Evolutionary conservation across 495 filamentous ascomycete species (phyloP), one percentile per base, ranked within the genome.

Genomic region (Entonaema liquescens): DNA sequence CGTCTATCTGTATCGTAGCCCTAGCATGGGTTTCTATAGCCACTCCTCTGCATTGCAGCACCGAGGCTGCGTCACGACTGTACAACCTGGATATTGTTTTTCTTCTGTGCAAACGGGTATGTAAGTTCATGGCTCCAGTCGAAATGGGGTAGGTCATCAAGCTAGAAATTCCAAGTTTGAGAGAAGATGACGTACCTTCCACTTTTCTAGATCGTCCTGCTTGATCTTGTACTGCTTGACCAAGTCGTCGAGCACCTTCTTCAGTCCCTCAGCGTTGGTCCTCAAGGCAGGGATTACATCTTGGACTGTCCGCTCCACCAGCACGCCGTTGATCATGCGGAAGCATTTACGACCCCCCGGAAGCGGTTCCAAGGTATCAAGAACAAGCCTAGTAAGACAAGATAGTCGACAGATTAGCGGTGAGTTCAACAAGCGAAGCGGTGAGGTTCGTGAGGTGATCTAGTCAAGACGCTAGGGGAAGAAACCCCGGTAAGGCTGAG

Each of bases 61-160:
- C 49, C 33, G 54, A 59, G 29, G 36, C 58, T 55, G 35, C 65
- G 55, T 80, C 78, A 82, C 83, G 83, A 91, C 79, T 95, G 92
- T 59, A 99, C 94, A 66, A 99, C 93, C 79, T 98, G 95, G 62
- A 99, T 88, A 76, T 98, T 97, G 83, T 99, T 97, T 89, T 98
- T 98, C 79, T 97, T 97, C 95, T 98, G 58, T 55, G 77, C 75
- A 75, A 8, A 60, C 29, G 58, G 72, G 5, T 55, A 31, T 58
- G 58, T 70, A 79, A 79, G 67, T 64, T 31, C 44, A 68, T 38
- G 40, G 52, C 52, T 54, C 53, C 44, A 44, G 61, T 73, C 49
- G 40, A 70, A 26, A 40, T 25, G 25, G 54, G 59, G 72, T 35
- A 42, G 52, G 55, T 33, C 58, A 44, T 62, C 44, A 50, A 57